These are phyloP conservation scores for Cyclostephanos tholiformis DNA, from an alignment of 108 stramenopile genomes.

Conservation along the genomic window DNA sequence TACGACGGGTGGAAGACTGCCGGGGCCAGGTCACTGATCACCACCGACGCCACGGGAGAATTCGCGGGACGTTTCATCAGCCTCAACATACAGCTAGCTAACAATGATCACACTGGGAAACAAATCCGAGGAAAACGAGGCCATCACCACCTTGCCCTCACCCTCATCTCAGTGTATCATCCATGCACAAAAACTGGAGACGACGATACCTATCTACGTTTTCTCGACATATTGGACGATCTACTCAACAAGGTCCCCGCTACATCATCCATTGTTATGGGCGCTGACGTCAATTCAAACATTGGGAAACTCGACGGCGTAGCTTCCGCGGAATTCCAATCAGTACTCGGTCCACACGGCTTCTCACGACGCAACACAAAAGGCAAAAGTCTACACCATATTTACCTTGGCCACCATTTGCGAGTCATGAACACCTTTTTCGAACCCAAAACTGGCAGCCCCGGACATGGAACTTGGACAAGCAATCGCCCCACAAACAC, in stretches of 20 bases:
- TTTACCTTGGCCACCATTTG: background rate
- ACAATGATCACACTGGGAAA: background rate
- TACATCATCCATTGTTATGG: background rate
- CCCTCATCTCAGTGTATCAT: background rate
- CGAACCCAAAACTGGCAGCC: background rate
- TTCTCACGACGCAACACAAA: background rate
- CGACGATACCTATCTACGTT: background rate
- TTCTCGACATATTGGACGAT: background rate
- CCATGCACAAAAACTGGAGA: background rate
- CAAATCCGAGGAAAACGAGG: conserved; percentile 4
- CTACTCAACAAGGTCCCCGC: background rate
- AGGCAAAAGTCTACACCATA: background rate
- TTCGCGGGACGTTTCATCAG: conserved; percentile 1
- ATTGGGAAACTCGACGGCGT: conserved; percentile 1
- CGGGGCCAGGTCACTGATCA: background rate
- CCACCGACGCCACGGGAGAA: background rate
- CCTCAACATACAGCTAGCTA: background rate
- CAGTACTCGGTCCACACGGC: conserved; percentile 1
- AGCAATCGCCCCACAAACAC: background rate
- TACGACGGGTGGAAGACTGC: conserved; percentile 6
- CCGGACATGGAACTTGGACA: background rate
- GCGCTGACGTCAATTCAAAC: conserved; percentile 5
- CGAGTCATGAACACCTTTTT: conserved; percentile 4
- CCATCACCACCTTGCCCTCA: background rate
- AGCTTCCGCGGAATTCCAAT: background rate